Percentiles rank a stretch among this genome's conserved stretches.
Evolutionary conservation across 306 rosid species (phyloP).

Genomic region (Sindora glabra): DNA sequence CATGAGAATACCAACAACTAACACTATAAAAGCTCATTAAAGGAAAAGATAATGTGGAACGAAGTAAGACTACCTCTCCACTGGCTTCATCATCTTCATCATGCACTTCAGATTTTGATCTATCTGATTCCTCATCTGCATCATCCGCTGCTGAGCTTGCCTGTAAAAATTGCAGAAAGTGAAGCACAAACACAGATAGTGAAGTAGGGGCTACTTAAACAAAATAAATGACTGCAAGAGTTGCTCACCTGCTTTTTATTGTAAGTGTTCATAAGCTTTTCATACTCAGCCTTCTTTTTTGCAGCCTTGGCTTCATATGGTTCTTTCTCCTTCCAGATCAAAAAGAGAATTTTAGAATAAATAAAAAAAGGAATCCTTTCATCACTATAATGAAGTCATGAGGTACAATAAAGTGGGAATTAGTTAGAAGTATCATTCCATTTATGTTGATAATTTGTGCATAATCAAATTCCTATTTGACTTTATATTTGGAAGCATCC

Average conservation of each 20-base stretch:
- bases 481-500: not conserved
- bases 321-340: slow-evolving; percentile 65
- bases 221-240: not conserved
- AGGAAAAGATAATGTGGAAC: not conserved
- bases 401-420: not conserved
- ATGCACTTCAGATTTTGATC: slow-evolving; percentile 58
- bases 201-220: not conserved
- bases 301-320: slow-evolving; percentile 81
- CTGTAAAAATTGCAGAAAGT: slow-evolving; percentile 25
- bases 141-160: slow-evolving; percentile 40
- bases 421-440: not conserved
- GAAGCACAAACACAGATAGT: too few species aligned
- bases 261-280: slow-evolving; percentile 53
- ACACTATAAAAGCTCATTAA: not conserved
- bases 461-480: not conserved
- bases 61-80: slow-evolving; percentile 39
- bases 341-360: slow-evolving; percentile 1
- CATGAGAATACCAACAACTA: not conserved
- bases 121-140: slow-evolving; percentile 58
- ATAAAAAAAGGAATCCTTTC: not conserved
- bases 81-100: slow-evolving; percentile 74
- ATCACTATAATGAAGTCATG: not conserved
- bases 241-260: slow-evolving; percentile 53
- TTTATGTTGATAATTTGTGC: too few species aligned
- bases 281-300: slow-evolving; percentile 61